Evolutionary conservation across 164 flowering plant genomes (phyloP).

Genomic region (Magnolia sinica): DNA sequence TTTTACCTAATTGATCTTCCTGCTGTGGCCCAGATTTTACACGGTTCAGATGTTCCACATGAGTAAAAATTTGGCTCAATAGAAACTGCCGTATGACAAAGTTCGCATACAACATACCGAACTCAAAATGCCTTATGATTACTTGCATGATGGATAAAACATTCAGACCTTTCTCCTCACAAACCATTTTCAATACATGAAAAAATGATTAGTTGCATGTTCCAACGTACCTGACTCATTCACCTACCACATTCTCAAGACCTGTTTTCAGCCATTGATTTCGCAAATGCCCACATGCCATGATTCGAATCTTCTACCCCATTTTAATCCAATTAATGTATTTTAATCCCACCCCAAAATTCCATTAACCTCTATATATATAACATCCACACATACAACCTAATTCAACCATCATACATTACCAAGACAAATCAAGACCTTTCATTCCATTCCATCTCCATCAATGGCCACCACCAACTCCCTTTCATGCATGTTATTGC

Average conservation of each 20-base stretch:
- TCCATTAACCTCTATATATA: background rate
- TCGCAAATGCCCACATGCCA: background rate
- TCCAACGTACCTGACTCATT: background rate
- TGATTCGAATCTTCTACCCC: background rate
- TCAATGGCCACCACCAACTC: conserved; percentile 11
- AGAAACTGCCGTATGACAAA: no score
- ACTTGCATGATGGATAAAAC: background rate
- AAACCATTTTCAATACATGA: background rate
- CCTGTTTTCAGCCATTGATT: conserved; percentile 7
- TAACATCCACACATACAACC: background rate
- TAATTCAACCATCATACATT: no score
- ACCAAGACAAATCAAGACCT: background rate
- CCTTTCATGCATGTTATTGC: background rate
- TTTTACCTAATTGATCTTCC: no score
- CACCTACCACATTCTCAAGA: conserved; percentile 2
- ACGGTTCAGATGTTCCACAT: no score
- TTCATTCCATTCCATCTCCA: background rate
- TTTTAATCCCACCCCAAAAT: background rate
- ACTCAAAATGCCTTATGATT: background rate
- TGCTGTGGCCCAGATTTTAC: no score
- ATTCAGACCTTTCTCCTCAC: conserved; percentile 8
- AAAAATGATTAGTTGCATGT: conserved; percentile 8
- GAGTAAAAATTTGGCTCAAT: no score
- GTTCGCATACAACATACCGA: no score
- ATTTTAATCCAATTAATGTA: no score